Conservation (phyloP, 2,329 filamentous ascomycete genomes). For the Leptographium wingfieldii region DNA sequence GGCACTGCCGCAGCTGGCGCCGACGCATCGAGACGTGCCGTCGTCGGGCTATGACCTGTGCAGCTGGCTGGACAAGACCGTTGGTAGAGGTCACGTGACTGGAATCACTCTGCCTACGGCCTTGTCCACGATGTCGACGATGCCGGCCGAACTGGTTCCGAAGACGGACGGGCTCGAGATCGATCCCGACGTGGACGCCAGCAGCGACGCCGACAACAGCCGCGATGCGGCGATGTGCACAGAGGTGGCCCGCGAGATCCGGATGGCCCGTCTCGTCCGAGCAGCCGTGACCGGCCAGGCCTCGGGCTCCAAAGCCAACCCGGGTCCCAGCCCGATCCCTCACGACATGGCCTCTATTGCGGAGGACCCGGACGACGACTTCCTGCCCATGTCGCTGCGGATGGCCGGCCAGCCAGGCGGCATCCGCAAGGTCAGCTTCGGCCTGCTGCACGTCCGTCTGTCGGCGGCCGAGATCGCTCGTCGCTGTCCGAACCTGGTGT, state of each 20-base stretch:
- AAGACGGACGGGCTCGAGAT: not conserved
- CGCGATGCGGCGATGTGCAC: not conserved
- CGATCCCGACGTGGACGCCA: not conserved
- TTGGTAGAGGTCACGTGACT: not conserved
- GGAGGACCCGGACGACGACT: not conserved
- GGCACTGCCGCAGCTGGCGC: slow-evolving; percentile 5
- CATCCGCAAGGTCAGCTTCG: slow-evolving; percentile 11
- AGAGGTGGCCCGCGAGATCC: not conserved
- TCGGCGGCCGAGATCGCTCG: slow-evolving; percentile 20
- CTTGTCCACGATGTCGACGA: not conserved
- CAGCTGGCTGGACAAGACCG: slow-evolving; percentile 5
- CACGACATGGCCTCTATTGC: not conserved
- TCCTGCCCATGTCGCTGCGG: not conserved
- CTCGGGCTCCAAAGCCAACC: no score
- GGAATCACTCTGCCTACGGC: not conserved
- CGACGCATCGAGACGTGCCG: slow-evolving; percentile 2
- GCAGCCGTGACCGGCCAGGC: not conserved
- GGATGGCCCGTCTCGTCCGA: not conserved
- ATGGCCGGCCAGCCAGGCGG: not conserved
- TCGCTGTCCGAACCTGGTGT: slow-evolving; percentile 20
- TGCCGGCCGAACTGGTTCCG: no score
- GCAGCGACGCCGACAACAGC: not conserved
- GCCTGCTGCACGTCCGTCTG: slow-evolving; percentile 16
- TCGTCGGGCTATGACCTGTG: slow-evolving; percentile 9
- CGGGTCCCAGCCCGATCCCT: not conserved